Base-by-base conservation (phyloP, 306 rosid genomes). In the Benincasa hispida region DNA sequence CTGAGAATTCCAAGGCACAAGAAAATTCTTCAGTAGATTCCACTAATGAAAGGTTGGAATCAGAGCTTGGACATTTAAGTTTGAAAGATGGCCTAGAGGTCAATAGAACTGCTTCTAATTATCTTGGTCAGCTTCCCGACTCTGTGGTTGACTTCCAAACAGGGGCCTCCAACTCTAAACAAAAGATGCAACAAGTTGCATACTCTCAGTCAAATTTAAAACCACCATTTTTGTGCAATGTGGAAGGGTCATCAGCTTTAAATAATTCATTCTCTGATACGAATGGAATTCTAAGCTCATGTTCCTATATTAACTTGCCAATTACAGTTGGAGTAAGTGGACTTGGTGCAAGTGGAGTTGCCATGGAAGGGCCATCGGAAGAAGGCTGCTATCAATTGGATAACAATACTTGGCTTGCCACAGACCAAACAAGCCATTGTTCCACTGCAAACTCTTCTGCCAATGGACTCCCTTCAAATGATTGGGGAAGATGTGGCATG, bases 301-400 rank as follows among this genome's bases (percentile, higher is more conserved):
- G 92, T 82, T 82, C 88, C 28, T 87, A 82, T 77, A 78, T 79
- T 63, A 91, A 89, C 81, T 79, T 88, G 85, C 87, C 93, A 58
- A 82, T 86, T 66, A 82, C 81, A 66, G 81, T 87, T 53, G 92
- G 88, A 81, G 83, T 83, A 80, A 83, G 89, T 84, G 86, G 85
- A 77, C 28, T 80, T 78, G 89, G 84, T 61, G 75, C 84, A 60
- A 41, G 81, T 82, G 93, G 91, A 67, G 83, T 89, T 84, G 89
- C 88, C 54, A 72, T 82, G 85, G 97, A 94, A 85, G 97, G 99
- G 83, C 96, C 97, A 65, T 88, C 98, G 61, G 97, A 87, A 82
- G 96, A 90, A 80, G 96, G 89, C 60, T 86, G 92, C 89, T 89
- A 82, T 81, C 88, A 85, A 81, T 80, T 90, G 80, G 92, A 89